Evolutionary conservation across 2,329 filamentous ascomycete species (phyloP).

Genomic region (Hirsutella rhossiliensis): DNA sequence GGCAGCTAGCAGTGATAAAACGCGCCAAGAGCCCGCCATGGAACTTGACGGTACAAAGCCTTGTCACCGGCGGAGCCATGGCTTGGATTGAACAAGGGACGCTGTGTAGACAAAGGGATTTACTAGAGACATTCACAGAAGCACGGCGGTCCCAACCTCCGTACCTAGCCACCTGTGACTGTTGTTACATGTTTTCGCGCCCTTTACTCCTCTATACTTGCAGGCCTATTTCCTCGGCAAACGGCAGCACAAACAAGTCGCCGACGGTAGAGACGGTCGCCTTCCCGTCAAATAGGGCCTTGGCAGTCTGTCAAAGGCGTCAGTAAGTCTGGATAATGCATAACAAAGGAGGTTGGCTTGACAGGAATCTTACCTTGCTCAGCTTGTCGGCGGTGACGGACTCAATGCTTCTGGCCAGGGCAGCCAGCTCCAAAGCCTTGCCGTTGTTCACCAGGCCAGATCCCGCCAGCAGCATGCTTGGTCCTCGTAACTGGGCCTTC

Average conservation of each 20-base stretch:
- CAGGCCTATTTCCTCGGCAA: slow-evolving; percentile 86
- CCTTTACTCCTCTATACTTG: slow-evolving; percentile 59
- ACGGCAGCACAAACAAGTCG: slow-evolving; percentile 84
- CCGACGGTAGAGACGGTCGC: slow-evolving; percentile 82
- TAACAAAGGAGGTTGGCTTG: neutral
- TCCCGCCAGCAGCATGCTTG: slow-evolving; percentile 73
- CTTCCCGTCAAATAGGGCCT: slow-evolving; percentile 77
- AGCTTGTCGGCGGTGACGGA: slow-evolving; percentile 73
- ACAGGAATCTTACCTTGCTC: slow-evolving; percentile 56
- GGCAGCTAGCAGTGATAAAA: too few species aligned
- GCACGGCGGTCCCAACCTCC: slow-evolving; percentile 17
- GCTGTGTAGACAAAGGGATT: slow-evolving; percentile 21
- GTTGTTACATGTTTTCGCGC: slow-evolving; percentile 26
- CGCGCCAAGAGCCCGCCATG: too few species aligned
- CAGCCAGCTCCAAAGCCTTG: slow-evolving; percentile 73
- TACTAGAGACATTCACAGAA: slow-evolving; percentile 34
- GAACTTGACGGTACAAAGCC: too few species aligned
- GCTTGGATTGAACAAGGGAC: neutral
- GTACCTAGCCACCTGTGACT: slow-evolving; percentile 27
- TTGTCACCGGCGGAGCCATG: too few species aligned
- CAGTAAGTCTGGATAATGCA: neutral
- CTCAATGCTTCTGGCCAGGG: slow-evolving; percentile 67
- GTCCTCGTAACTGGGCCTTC: slow-evolving; percentile 62
- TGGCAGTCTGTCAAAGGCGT: slow-evolving; percentile 55
- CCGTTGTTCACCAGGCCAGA: slow-evolving; percentile 70